Conservation (phyloP, 345 rosid genomes). For the Hibiscus tridactylites region DNA sequence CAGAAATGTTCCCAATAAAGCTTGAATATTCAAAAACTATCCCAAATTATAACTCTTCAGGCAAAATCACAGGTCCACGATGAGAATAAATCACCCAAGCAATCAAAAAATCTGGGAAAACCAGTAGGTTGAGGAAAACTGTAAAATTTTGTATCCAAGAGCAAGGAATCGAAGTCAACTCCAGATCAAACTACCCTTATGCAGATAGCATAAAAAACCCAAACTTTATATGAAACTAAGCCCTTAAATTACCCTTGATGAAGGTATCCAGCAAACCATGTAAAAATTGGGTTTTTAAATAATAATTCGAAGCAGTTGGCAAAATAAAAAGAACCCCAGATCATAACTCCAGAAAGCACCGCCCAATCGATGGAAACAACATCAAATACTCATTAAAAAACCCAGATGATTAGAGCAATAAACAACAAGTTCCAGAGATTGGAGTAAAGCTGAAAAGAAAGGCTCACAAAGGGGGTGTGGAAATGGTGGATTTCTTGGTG, state of each 20-base stretch:
- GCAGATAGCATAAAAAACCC: slow-evolving; percentile 1
- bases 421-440: background rate
- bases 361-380: slow-evolving; percentile 2
- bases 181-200: slow-evolving; percentile 7
- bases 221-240: slow-evolving; percentile 9
- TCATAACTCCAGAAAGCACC: slow-evolving; percentile 6
- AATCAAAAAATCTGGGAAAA: background rate
- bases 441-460: background rate
- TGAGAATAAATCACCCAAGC: slow-evolving; percentile 13
- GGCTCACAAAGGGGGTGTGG: slow-evolving; percentile 11
- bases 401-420: background rate
- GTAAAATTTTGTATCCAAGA: slow-evolving; percentile 8
- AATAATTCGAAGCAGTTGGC: slow-evolving; percentile 7
- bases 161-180: slow-evolving; percentile 13
- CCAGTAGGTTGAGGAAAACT: background rate
- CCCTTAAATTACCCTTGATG: slow-evolving; percentile 1
- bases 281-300: background rate
- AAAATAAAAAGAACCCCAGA: slow-evolving; percentile 13
- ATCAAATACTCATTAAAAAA: background rate
- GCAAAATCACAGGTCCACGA: background rate
- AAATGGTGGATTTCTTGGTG: slow-evolving; percentile 10
- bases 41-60: slow-evolving; percentile 11
- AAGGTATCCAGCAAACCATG: slow-evolving; percentile 7
- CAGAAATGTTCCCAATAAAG: background rate
- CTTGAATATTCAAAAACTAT: slow-evolving; percentile 1